These are phyloP conservation scores for Primulina eburnea DNA, from an alignment of 257 asterid species.

Conservation along the genomic window DNA sequence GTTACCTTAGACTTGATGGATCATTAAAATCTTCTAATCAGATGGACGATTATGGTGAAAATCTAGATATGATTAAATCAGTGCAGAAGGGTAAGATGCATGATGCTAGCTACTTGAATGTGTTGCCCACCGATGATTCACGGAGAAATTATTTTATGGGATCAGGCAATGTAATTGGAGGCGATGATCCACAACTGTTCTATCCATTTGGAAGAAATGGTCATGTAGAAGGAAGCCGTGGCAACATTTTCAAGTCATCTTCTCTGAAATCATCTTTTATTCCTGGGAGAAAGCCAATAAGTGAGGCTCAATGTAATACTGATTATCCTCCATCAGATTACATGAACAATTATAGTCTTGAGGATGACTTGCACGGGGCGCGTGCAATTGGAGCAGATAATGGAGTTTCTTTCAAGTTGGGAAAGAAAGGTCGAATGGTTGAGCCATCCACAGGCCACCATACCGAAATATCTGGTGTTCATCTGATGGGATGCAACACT, in stretches of 20 bases:
- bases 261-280: conserved; percentile 37
- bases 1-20: conserved; percentile 47
- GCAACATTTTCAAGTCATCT: conserved; percentile 46
- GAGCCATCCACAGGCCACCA: conserved; percentile 44
- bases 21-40: conserved; percentile 39
- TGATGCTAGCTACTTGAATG: conserved; percentile 53
- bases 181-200: conserved; percentile 45
- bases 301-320: conserved; percentile 43
- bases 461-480: conserved; percentile 53
- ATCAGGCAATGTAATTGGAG: conserved; percentile 35
- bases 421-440: conserved; percentile 60
- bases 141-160: conserved; percentile 46
- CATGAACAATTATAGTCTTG: conserved; percentile 42
- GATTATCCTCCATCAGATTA: conserved; percentile 50
- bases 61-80: conserved; percentile 40
- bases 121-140: conserved; percentile 40
- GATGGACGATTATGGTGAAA: conserved; percentile 42
- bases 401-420: conserved; percentile 54
- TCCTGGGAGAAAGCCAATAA: conserved; percentile 49
- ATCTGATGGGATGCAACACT: conserved; percentile 65
- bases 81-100: conserved; percentile 70
- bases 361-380: conserved; percentile 57
- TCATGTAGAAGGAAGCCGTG: conserved; percentile 48
- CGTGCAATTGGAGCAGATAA: conserved; percentile 45
- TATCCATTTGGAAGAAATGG: conserved; percentile 59